Evolutionary conservation across 1,284 basidiomycete genomes (phyloP), one percentile per base, ranked within the genome.

Genomic region (Ganoderma lingzhi): DNA sequence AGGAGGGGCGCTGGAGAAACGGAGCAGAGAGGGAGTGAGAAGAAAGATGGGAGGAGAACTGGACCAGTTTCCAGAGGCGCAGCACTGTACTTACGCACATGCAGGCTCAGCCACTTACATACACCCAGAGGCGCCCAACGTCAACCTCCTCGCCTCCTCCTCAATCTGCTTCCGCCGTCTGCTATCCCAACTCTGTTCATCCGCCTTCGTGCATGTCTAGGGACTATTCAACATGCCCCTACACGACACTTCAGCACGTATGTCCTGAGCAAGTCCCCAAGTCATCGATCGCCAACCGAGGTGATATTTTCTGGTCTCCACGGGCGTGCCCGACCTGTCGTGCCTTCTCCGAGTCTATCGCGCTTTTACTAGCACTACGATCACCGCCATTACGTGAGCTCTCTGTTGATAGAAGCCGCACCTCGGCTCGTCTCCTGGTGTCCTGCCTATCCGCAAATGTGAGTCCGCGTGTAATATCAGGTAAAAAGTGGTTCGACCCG

Each of bases 401-500:
- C 35, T 5, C 4, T 8, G 8, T 8, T 35, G 4, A 35, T 35
- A 35, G 35, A 35, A 35, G 35, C 35, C 35, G 35, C 35, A 35
- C 8, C 35, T 35, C 35, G 35, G 35, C 35, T 35, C 4, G 35
- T 35, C 35, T 35, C 3, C 3, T 8, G 8, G 35, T 35, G 8
- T 5, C 35, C 35, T 35, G 23, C 35, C 35, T 8, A 35, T 8
- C 41, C 10, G 10, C 2, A 42, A 15, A 42, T 6, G 41, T 42
- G 4, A 42, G 10, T 42, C 41, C 19, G 3, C 44, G 8, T 35
- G 35, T 8, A 3, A 35, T 35, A 35, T 35, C 35, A 19, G 17
- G 32, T 62, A 55, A 55, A 61, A 41, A 39, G 28, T 61, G 71
- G 69, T 72, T 72, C 71, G 71, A 72, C 23, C 69, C 71, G 64